phyloP scores from a whole-genome alignment of 169 alveolate species.

The Eimeria brunetti region DNA sequence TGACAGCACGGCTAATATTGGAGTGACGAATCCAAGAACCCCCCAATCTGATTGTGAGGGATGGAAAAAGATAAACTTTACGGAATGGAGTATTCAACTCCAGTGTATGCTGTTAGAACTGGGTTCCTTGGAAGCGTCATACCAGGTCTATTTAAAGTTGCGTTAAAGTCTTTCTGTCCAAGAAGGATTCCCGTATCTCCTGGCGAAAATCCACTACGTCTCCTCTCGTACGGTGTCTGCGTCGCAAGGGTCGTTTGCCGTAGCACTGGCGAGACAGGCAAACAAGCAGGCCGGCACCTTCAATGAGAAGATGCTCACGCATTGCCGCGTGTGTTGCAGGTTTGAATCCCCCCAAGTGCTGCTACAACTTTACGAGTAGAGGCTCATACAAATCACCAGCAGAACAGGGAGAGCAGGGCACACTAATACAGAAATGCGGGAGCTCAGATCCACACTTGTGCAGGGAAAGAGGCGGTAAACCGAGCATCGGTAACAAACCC shows the following conservation, averaged over 20 bases:
- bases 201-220: not conserved
- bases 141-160: conserved; percentile 34
- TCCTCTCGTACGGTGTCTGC: conserved; percentile 58
- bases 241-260: not conserved
- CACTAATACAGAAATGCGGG: not conserved
- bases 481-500: not conserved
- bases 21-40: not conserved
- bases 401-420: not conserved
- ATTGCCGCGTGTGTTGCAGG: not conserved
- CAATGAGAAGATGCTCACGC: not conserved
- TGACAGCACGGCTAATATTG: not conserved
- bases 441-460: not conserved
- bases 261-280: conserved; percentile 9
- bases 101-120: not conserved
- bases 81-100: not conserved
- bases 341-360: not conserved
- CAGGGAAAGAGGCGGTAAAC: not conserved
- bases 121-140: not conserved
- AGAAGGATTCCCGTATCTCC: conserved; percentile 50
- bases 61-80: not conserved
- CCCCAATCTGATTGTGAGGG: not conserved
- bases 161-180: conserved; percentile 49
- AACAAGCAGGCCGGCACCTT: not conserved
- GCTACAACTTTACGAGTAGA: not conserved
- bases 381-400: not conserved